Evolutionary conservation across 1,284 basidiomycete species (phyloP).

Genomic region (Pulveroboletus sp.): DNA sequence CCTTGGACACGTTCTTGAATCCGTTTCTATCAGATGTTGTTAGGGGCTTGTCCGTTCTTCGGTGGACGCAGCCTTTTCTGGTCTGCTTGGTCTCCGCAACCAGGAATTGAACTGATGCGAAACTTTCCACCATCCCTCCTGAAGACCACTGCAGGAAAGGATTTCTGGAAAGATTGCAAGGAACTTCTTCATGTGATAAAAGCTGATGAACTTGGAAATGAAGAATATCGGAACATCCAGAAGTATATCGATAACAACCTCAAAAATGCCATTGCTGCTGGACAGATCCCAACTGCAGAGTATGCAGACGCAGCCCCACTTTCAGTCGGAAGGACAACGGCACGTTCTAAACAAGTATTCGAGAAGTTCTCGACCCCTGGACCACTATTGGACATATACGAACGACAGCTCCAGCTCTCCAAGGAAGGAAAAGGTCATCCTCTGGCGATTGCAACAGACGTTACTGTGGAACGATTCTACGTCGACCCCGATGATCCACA

Average conservation of each 20-base stretch:
- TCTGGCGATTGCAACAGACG: slow-evolving; percentile 5
- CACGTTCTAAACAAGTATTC: slow-evolving; percentile 18
- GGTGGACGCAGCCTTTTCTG: slow-evolving; percentile 11
- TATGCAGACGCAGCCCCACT: slow-evolving; percentile 6
- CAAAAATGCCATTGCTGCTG: neutral
- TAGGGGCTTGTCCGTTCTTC: slow-evolving; percentile 7
- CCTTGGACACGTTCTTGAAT: neutral
- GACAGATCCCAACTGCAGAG: neutral
- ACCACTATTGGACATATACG: slow-evolving; percentile 24
- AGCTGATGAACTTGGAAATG: neutral
- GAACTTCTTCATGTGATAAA: slow-evolving; percentile 5
- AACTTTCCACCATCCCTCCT: slow-evolving; percentile 5
- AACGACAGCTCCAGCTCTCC: slow-evolving; percentile 23
- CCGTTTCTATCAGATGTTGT: neutral
- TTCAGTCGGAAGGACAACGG: slow-evolving; percentile 7
- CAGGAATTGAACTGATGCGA: neutral
- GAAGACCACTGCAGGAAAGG: neutral
- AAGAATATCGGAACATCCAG: slow-evolving; percentile 4
- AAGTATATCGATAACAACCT: slow-evolving; percentile 1
- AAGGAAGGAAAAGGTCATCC: slow-evolving; percentile 13
- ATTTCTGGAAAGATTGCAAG: slow-evolving; percentile 3
- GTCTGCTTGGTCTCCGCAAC: slow-evolving; percentile 7
- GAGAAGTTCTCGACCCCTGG: slow-evolving; percentile 33
- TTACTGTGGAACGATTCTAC: slow-evolving; percentile 7
- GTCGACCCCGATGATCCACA: slow-evolving; percentile 6